Evolutionary conservation across 805 yeast genomes (phyloP).

Genomic region (Kuraishia piskuri): DNA sequence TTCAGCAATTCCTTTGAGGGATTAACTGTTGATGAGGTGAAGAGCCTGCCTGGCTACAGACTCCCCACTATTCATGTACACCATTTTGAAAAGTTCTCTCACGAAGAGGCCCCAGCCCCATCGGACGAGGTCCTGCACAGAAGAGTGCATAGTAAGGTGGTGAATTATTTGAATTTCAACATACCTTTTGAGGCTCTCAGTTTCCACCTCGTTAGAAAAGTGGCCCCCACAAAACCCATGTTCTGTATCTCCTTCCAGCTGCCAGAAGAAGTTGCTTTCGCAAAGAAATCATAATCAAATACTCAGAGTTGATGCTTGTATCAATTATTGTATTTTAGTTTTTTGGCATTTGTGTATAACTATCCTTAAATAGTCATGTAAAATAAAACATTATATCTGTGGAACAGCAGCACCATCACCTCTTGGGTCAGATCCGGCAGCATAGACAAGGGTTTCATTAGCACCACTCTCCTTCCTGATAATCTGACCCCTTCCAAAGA

Average conservation of each 20-base stretch:
- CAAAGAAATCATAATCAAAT: constrained; percentile 5
- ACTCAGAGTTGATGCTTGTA: not conserved
- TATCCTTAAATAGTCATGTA: not conserved
- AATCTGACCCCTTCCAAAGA: constrained; percentile 69
- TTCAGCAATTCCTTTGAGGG: constrained; percentile 34
- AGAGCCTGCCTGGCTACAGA: constrained; percentile 34
- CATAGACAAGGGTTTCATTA: constrained; percentile 32
- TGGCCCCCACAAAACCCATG: constrained; percentile 97
- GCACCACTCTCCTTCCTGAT: constrained; percentile 34
- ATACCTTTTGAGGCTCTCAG: constrained; percentile 38
- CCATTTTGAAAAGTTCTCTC: constrained; percentile 86
- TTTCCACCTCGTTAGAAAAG: constrained; percentile 86
- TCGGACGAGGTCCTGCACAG: constrained; percentile 53
- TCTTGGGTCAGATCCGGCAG: constrained; percentile 72
- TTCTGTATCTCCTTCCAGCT: constrained; percentile 75
- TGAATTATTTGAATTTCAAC: constrained; percentile 35
- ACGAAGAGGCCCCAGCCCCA: constrained; percentile 60
- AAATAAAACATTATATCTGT: constrained; percentile 17
- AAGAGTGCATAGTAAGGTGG: constrained; percentile 53
- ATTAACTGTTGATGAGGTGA: constrained; percentile 25
- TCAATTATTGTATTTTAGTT: not conserved
- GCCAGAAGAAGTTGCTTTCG: constrained; percentile 59
- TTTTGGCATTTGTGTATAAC: not conserved
- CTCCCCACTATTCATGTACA: constrained; percentile 80
- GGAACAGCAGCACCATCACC: constrained; percentile 82